Base-by-base conservation (phyloP, 257 asterid genomes). In the Capsicum rhomboideum region DNA sequence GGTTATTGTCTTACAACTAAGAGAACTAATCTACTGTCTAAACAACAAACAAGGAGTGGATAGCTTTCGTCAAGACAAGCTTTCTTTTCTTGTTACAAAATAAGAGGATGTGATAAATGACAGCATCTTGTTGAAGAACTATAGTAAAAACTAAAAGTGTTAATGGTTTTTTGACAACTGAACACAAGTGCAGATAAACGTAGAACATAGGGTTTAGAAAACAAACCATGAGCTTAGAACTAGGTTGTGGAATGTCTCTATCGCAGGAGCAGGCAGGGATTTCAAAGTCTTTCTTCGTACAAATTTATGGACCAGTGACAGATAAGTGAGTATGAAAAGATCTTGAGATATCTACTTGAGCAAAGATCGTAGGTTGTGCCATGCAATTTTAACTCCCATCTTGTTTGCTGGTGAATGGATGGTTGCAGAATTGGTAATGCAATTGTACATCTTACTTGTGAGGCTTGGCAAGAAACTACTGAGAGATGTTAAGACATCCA, bases 1-100 rank as follows among this genome's bases (percentile, higher is more conserved):
- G 98, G 99, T 95, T n/a, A n/a, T 54, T 68, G 12, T 52, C 18
- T 17, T 26, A 31, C 18, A 58, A 40, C 66, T 81, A 58, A 31
- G 52, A 46, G 26, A 46, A 66, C 79, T 54, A 77, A 0, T 77
- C 9, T 77, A 50, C 63, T 26, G 0, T 50, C 63, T 16, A 16
- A 49, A 2, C 46, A 1, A 50, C 4, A 77, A 28, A 28, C 6
- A 50, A 16, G 1, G 26, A 77, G 17, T 50, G 9, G 63, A 2
- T 77, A 7, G 4, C 0, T 50, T 77, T 28, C 46, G 0, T 23
- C 10, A 16, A 77, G 59, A 23, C 63, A 77, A 50, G 6, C 0
- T 49, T 1, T 78, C 50, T 18, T 50, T 28, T 69, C 78, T 20
- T 77, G 2, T 44, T 75, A 50, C 28, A 0, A 50, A n/a, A 1